Evolutionary conservation across 2,329 filamentous ascomycete species (phyloP).

Genomic region (Talaromyces sp.): DNA sequence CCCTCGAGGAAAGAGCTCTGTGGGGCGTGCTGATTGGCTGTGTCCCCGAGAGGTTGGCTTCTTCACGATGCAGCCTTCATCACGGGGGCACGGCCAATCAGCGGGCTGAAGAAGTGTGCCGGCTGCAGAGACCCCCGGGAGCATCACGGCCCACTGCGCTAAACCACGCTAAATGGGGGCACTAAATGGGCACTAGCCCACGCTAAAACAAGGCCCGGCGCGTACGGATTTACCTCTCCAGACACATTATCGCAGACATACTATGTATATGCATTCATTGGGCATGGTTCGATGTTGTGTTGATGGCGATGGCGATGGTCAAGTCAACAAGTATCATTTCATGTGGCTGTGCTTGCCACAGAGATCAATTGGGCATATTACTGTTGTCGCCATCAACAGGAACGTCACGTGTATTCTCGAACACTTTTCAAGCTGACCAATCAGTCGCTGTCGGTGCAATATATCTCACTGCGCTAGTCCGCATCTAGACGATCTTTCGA

Average conservation of each 20-base stretch:
- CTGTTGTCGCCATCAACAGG: too few species aligned
- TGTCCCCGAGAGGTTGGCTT: background rate
- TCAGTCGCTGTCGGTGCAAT: background rate
- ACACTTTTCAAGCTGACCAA: background rate
- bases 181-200: background rate
- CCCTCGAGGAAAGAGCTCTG: background rate
- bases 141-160: constrained; percentile 12
- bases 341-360: constrained; percentile 9
- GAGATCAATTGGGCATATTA: background rate
- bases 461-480: background rate
- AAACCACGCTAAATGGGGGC: constrained; percentile 4
- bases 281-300: background rate
- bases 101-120: constrained; percentile 16
- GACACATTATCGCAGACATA: too few species aligned
- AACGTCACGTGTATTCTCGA: constrained; percentile 5
- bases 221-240: constrained; percentile 1
- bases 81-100: constrained; percentile 10
- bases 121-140: constrained; percentile 13
- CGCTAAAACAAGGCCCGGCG: constrained; percentile 20
- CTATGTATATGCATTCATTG: background rate
- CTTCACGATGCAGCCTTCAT: constrained; percentile 16
- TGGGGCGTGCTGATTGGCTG: constrained; percentile 14
- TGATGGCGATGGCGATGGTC: background rate
- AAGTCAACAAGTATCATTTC: background rate
- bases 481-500: background rate